Evolutionary conservation across 2,329 filamentous ascomycete genomes (phyloP).

Genomic region (Curvularia eragrostidis): DNA sequence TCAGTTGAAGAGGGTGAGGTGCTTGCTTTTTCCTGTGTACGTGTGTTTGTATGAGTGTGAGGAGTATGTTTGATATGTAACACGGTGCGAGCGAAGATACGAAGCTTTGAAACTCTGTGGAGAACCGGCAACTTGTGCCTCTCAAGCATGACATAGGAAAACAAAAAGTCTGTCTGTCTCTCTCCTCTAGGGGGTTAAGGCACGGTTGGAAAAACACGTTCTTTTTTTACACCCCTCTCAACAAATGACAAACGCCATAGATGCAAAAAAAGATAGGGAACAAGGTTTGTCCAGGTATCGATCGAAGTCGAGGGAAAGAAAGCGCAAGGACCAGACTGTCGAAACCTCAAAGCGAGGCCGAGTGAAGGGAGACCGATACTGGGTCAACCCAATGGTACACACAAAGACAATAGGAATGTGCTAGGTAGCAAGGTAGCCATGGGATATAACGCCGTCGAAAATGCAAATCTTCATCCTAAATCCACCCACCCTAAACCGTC

Average conservation of each 20-base stretch:
- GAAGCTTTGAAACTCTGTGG: conserved; percentile 1
- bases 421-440: conserved; percentile 14
- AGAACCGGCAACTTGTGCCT: conserved; percentile 3
- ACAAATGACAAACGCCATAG: conserved; percentile 14
- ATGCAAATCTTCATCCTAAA: conserved; percentile 20
- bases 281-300: conserved; percentile 17
- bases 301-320: conserved; percentile 16
- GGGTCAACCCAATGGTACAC: conserved; percentile 14
- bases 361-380: conserved; percentile 14
- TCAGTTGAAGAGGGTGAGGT: background rate
- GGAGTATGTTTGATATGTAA: background rate
- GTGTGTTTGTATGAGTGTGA: background rate
- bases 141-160: conserved; percentile 6
- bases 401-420: conserved; percentile 13
- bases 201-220: background rate
- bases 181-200: background rate
- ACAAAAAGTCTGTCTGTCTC: conserved; percentile 5
- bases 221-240: background rate
- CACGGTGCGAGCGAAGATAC: conserved; percentile 1
- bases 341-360: conserved; percentile 11
- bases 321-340: conserved; percentile 15
- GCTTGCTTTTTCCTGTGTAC: background rate
- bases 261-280: conserved; percentile 16
- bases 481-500: conserved; percentile 14
- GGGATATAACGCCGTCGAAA: conserved; percentile 17